Conservation (phyloP, 2,329 filamentous ascomycete genomes). For the Pyricularia sp. region DNA sequence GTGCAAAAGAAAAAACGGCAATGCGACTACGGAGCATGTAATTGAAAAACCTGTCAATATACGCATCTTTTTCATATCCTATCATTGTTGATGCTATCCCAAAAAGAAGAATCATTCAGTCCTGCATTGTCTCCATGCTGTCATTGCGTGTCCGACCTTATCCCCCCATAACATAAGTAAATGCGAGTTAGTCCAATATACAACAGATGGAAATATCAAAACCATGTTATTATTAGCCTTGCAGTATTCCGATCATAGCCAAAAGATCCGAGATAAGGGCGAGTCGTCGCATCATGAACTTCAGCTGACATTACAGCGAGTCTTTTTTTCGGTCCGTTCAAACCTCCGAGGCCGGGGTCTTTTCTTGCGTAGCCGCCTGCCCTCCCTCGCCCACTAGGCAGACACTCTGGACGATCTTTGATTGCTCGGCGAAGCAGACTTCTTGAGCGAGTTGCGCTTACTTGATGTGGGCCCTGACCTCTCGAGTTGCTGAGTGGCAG, state of each 20-base stretch:
- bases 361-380: slow-evolving; percentile 4
- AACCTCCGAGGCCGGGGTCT: not conserved
- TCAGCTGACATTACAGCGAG: not conserved
- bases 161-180: not conserved
- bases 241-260: not conserved
- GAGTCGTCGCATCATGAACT: not conserved
- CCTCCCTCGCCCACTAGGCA: not conserved
- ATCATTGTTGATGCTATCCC: not conserved
- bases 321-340: not conserved
- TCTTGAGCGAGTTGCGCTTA: not conserved
- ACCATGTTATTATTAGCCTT: not conserved
- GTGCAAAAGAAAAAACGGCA: no score
- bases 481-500: not conserved
- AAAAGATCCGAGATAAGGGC: not conserved
- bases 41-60: not conserved
- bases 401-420: not conserved
- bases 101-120: not conserved
- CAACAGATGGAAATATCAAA: not conserved
- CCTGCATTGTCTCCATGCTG: not conserved
- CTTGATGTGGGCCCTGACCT: not conserved
- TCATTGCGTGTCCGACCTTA: not conserved
- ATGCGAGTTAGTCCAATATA: not conserved
- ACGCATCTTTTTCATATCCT: not conserved
- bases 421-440: not conserved
- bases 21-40: not conserved